These are phyloP conservation scores for Tardiomyces digboiensis DNA, from an alignment of 1,139 yeast genomes.

Conservation along the genomic window DNA sequence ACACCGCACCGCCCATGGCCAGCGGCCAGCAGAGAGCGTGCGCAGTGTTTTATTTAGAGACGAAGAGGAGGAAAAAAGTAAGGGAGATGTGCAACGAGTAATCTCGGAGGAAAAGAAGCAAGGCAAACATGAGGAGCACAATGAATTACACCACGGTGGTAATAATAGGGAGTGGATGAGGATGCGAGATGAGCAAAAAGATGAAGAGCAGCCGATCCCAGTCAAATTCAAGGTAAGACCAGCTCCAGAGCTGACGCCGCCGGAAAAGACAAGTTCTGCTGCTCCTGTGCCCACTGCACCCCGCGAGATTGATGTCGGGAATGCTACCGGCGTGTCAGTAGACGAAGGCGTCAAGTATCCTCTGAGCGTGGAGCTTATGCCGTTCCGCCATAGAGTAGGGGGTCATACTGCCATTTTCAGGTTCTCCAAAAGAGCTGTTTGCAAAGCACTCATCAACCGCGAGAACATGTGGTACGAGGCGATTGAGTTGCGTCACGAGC, in stretches of 20 bases:
- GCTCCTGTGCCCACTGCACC: background rate
- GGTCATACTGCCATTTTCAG: conserved; percentile 97
- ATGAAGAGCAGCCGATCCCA: too few relatives aligned
- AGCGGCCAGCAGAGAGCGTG: conserved; percentile 1
- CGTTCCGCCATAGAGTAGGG: conserved; percentile 89
- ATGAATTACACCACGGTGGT: too few relatives aligned
- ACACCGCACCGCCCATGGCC: conserved; percentile 31
- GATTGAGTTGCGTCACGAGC: conserved; percentile 69
- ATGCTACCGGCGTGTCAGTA: conserved; percentile 7
- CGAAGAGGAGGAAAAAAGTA: too few relatives aligned
- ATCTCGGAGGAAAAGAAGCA: too few relatives aligned
- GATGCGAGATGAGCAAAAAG: too few relatives aligned
- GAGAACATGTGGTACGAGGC: conserved; percentile 91
- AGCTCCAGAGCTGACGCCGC: too few relatives aligned
- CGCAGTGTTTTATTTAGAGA: background rate
- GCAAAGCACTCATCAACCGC: conserved; percentile 83
- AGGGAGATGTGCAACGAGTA: too few relatives aligned
- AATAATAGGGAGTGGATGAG: too few relatives aligned
- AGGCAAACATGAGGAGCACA: too few relatives aligned
- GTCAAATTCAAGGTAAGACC: too few relatives aligned
- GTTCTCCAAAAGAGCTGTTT: conserved; percentile 88
- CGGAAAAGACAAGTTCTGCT: background rate
- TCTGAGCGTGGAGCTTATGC: conserved; percentile 68
- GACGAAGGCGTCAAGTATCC: conserved; percentile 17
- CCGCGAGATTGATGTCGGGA: conserved; percentile 1